Percentiles rank a stretch among this genome's conserved stretches.
phyloP scores from a whole-genome alignment of 2,329 filamentous ascomycete species.

The Botryosphaeria dothidea region DNA sequence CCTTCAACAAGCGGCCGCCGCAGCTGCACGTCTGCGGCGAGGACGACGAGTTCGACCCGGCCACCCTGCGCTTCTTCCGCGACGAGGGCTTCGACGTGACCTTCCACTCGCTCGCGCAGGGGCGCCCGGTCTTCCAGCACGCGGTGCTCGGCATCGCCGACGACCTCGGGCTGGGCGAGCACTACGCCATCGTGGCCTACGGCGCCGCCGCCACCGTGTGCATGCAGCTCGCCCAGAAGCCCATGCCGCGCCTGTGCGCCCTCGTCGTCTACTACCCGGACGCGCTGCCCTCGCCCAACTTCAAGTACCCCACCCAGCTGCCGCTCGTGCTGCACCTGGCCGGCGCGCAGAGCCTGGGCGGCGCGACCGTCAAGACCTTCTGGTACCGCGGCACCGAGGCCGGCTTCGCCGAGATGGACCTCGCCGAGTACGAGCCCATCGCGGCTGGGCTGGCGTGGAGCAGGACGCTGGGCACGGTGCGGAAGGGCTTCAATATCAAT shows the following conservation, averaged over 20 bases:
- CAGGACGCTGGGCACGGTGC: constrained; percentile 40
- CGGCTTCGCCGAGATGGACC: constrained; percentile 46
- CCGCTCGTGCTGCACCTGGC: constrained; percentile 44
- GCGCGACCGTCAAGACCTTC: constrained; percentile 41
- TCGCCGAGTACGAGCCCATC: constrained; percentile 41
- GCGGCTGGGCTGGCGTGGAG: constrained; percentile 45
- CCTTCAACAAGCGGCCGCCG: constrained; percentile 38
- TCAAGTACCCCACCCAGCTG: constrained; percentile 40
- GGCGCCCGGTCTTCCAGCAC: constrained; percentile 30
- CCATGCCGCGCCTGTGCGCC: constrained; percentile 41
- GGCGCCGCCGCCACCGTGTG: constrained; percentile 42
- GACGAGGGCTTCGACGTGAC: constrained; percentile 40
- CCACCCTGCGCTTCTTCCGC: constrained; percentile 27
- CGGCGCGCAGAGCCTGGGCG: constrained; percentile 34
- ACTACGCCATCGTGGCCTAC: constrained; percentile 41
- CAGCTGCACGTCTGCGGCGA: constrained; percentile 43
- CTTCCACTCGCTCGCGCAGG: constrained; percentile 36
- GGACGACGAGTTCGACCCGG: constrained; percentile 38
- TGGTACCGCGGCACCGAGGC: constrained; percentile 38
- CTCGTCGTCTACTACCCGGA: constrained; percentile 47
- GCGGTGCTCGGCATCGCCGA: constrained; percentile 39
- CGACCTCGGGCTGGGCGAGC: constrained; percentile 40
- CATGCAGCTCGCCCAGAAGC: constrained; percentile 43
- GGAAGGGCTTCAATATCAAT: constrained; percentile 38
- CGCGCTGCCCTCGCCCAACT: constrained; percentile 36